These are phyloP conservation scores for Camelina neglecta DNA, from an alignment of 345 rosid species.

Conservation along the genomic window DNA sequence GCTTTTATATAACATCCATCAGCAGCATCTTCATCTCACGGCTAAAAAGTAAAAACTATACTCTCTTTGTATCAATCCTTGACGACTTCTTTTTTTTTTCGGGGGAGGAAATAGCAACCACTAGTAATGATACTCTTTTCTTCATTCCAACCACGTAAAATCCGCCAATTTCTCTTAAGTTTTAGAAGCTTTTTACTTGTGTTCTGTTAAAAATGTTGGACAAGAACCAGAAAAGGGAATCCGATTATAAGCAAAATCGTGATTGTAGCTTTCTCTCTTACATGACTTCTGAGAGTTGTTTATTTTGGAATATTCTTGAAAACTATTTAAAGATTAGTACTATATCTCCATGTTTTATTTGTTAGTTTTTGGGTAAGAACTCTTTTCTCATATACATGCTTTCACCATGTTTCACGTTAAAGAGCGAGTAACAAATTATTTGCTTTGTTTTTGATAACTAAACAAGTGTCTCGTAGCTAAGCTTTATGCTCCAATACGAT, in stretches of 20 bases:
- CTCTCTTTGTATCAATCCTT: conserved; percentile 38
- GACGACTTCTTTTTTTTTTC: background rate
- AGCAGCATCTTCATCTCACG: conserved; percentile 32
- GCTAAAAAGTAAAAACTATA: conserved; percentile 2
- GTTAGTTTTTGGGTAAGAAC: background rate
- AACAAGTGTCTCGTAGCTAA: conserved; percentile 3
- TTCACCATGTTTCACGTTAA: background rate
- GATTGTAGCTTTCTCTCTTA: conserved; percentile 35
- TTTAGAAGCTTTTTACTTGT: conserved; percentile 21
- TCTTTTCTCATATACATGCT: background rate
- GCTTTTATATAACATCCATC: conserved; percentile 28
- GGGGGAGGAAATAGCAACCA: conserved; percentile 12
- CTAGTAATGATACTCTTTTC: conserved; percentile 20
- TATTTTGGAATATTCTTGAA: conserved; percentile 20
- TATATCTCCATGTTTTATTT: background rate
- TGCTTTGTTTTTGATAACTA: background rate
- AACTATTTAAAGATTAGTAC: conserved; percentile 2
- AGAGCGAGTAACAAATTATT: no score
- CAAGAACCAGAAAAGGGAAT: conserved; percentile 33
- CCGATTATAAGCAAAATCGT: conserved; percentile 41
- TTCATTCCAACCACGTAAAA: conserved; percentile 12
- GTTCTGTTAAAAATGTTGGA: conserved; percentile 33
- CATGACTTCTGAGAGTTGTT: conserved; percentile 19
- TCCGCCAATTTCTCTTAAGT: conserved; percentile 7
- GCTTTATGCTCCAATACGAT: background rate